Evolutionary conservation across 495 filamentous ascomycete species (phyloP).

Genomic region (Penicillium lagena): DNA sequence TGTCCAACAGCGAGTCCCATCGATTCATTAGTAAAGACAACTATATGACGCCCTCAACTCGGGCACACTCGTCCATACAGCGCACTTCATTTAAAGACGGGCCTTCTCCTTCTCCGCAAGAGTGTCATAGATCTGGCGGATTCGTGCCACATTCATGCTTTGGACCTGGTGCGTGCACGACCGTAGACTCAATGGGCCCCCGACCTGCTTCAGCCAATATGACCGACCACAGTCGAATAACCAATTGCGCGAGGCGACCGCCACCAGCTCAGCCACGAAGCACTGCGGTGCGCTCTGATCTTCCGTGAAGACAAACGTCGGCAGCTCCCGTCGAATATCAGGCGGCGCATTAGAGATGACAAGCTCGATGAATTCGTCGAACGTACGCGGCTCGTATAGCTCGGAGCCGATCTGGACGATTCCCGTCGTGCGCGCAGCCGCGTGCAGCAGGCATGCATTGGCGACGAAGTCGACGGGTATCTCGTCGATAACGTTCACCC

Average conservation of each 20-base stretch:
- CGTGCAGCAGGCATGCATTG: constrained; percentile 32
- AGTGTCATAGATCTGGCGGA: constrained; percentile 13
- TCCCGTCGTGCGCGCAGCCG: constrained; percentile 24
- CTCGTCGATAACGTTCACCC: constrained; percentile 31
- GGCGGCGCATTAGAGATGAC: constrained; percentile 13
- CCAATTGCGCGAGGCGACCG: constrained; percentile 29
- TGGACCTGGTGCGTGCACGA: constrained; percentile 22
- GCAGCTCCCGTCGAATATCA: constrained; percentile 14
- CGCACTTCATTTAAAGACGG: too few relatives aligned
- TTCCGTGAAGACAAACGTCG: constrained; percentile 22
- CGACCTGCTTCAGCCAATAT: constrained; percentile 28
- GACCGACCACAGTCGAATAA: constrained; percentile 31
- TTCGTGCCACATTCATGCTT: constrained; percentile 15
- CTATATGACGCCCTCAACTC: too few relatives aligned
- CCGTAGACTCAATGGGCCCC: constrained; percentile 24
- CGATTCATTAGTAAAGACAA: too few relatives aligned
- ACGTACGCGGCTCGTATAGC: constrained; percentile 23
- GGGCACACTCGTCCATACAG: too few relatives aligned
- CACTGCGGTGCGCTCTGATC: constrained; percentile 20
- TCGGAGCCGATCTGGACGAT: constrained; percentile 28
- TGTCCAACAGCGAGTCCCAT: too few relatives aligned
- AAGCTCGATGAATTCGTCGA: constrained; percentile 22
- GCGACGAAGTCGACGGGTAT: constrained; percentile 36
- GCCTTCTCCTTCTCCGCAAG: constrained; percentile 3
- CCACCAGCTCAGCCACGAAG: constrained; percentile 29